phyloP scores from a whole-genome alignment of 2,329 filamentous ascomycete genomes.

The Trichoderma sp. region DNA sequence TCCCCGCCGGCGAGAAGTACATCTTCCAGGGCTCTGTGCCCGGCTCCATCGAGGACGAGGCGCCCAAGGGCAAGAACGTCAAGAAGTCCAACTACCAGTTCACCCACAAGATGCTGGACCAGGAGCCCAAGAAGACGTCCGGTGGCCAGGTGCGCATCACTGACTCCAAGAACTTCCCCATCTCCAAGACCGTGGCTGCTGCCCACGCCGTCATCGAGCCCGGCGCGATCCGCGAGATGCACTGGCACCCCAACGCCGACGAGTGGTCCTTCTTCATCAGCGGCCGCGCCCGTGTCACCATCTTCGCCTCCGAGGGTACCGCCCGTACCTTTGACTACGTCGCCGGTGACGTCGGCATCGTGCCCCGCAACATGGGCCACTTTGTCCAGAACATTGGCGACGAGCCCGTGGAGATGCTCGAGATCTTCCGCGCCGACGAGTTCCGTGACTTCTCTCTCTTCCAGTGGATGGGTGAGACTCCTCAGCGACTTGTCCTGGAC shows the following conservation, averaged over 20 bases:
- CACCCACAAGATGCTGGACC: conserved; percentile 70
- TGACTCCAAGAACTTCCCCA: conserved; percentile 73
- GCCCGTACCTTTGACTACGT: conserved; percentile 76
- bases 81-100: conserved; percentile 69
- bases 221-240: conserved; percentile 74
- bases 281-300: conserved; percentile 70
- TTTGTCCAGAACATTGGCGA: conserved; percentile 83
- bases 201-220: conserved; percentile 72
- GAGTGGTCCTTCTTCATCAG: conserved; percentile 80
- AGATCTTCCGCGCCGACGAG: conserved; percentile 71
- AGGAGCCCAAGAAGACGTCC: conserved; percentile 64
- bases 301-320: conserved; percentile 69
- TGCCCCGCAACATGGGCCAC: conserved; percentile 75
- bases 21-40: conserved; percentile 73
- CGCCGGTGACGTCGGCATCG: conserved; percentile 74
- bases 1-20: conserved; percentile 70
- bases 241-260: conserved; percentile 79
- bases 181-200: conserved; percentile 72
- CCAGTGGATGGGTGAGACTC: conserved; percentile 75
- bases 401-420: conserved; percentile 72
- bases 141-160: conserved; percentile 74
- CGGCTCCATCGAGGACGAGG: conserved; percentile 64
- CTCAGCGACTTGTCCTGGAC: conserved; percentile 64
- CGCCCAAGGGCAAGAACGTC: conserved; percentile 60
- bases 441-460: conserved; percentile 74